These are phyloP conservation scores for Tuber calosporum DNA, from an alignment of 495 filamentous ascomycete genomes.

Conservation along the genomic window DNA sequence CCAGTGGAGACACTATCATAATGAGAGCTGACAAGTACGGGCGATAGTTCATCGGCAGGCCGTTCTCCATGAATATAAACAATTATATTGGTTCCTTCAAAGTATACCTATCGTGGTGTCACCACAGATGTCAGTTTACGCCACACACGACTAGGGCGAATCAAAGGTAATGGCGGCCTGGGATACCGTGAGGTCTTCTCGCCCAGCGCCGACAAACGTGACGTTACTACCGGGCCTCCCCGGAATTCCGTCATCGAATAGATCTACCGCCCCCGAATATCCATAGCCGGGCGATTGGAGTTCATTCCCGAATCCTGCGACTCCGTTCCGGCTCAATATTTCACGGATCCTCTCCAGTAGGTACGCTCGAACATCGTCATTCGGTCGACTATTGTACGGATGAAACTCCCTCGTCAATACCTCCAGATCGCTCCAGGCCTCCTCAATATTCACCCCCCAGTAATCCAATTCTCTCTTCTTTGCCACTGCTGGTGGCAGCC, in stretches of 20 bases:
- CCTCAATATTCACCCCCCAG: slow-evolving; percentile 63
- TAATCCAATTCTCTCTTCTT: slow-evolving; percentile 54
- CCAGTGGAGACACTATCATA: slow-evolving; percentile 93
- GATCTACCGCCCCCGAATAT: slow-evolving; percentile 47
- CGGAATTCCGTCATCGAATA: slow-evolving; percentile 62
- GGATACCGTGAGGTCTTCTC: slow-evolving; percentile 33
- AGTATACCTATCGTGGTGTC: slow-evolving; percentile 59
- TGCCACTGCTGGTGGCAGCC: slow-evolving; percentile 38
- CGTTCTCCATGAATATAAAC: slow-evolving; percentile 78
- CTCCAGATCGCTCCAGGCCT: slow-evolving; percentile 82
- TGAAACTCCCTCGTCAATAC: slow-evolving; percentile 65
- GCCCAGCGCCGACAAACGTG: slow-evolving; percentile 48
- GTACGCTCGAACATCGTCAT: slow-evolving; percentile 72
- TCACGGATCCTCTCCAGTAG: slow-evolving; percentile 62
- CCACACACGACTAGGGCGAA: neutral
- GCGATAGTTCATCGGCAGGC: slow-evolving; percentile 56
- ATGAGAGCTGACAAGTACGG: slow-evolving; percentile 81
- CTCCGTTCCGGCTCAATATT: slow-evolving; percentile 57
- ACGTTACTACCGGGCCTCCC: slow-evolving; percentile 57
- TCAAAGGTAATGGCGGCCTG: neutral
- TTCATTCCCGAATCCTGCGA: slow-evolving; percentile 34
- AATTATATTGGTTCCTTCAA: slow-evolving; percentile 87
- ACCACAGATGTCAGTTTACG: neutral
- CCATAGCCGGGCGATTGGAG: neutral
- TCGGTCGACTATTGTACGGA: slow-evolving; percentile 76